Evolutionary conservation across 768 basidiomycete species (phyloP), one percentile per base, ranked within the genome.

Genomic region (Phylloporus arenicola): DNA sequence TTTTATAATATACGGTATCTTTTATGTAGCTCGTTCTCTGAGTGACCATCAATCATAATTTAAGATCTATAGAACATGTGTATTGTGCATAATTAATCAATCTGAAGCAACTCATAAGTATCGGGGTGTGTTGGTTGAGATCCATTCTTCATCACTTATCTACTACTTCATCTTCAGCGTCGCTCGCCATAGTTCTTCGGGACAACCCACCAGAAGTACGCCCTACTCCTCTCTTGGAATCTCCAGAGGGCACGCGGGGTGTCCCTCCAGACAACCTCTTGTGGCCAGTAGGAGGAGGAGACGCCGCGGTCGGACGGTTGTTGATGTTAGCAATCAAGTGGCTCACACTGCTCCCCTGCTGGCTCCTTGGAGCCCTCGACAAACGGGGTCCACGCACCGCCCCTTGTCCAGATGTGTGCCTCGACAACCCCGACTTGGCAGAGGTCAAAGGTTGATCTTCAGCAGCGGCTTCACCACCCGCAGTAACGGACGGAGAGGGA

Each of bases 181-280:
- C 88, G 61, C 85, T 87, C 37, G 84, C 86, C 83, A 86, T 85
- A 43, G 87, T 88, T 65, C 86, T 77, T 61, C 86, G 78, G 47
- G 86, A 83, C 48, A 83, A 75, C 27, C 76, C 74, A 33, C 75
- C 72, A 27, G 72, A 68, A 54, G 43, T 42, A 31, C 78, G 70
- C n/a, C 79, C 77, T 6, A 78, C 61, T 33, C 77, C 72, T 54
- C 73, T 80, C 41, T 56, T 65, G 8, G 42, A 8, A 20, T 57
- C 38, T 1, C 56, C 29, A 4, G 41, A 16, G 6, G 53, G 39
- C 14, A 64, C 44, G 33, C 58, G 54, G 5, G 64, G 52, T 1
- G 49, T 45, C 5, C 65, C 55, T 41, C 75, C 76, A 35, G 78
- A 79, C 37, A 79, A 54, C 50, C 80, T 70, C 59, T 77, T 81